These are phyloP conservation scores for Alisma plantagoaquatica DNA, from an alignment of 106 monocot species.

Conservation along the genomic window DNA sequence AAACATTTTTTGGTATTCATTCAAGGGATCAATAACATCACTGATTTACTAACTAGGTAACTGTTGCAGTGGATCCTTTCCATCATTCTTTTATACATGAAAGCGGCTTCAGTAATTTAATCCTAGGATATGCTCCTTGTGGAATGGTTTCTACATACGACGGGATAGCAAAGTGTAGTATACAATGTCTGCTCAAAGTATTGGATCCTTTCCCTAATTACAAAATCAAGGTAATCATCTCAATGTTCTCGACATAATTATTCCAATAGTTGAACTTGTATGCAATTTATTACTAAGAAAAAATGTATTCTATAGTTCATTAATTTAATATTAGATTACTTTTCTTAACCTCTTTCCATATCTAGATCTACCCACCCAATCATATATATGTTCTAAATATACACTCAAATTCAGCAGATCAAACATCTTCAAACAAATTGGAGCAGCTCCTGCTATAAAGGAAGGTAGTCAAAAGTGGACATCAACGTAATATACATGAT, in stretches of 20 bases:
- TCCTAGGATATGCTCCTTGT: conserved; percentile 49
- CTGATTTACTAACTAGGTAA: conserved; percentile 54
- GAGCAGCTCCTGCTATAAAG: no score
- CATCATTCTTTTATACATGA: conserved; percentile 27
- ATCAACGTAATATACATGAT: no score
- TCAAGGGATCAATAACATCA: conserved; percentile 57
- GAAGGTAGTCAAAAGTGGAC: no score
- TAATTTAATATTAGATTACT: no score
- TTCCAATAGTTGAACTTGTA: not conserved
- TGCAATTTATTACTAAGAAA: no score
- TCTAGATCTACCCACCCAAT: no score
- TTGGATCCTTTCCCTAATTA: conserved; percentile 26
- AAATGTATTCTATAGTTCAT: no score
- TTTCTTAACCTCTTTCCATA: no score
- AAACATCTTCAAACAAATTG: no score
- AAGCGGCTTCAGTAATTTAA: conserved; percentile 24
- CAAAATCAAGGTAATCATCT: conserved; percentile 28
- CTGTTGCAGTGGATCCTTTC: conserved; percentile 43
- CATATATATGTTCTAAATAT: no score
- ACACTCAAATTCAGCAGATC: no score
- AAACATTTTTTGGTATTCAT: conserved; percentile 56
- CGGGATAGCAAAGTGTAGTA: conserved; percentile 42
- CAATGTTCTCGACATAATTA: not conserved
- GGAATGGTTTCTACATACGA: conserved; percentile 49
- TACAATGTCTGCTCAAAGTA: conserved; percentile 29